Conservation (phyloP, 2,329 filamentous ascomycete species). For the Hymenoscyphus occultus region DNA sequence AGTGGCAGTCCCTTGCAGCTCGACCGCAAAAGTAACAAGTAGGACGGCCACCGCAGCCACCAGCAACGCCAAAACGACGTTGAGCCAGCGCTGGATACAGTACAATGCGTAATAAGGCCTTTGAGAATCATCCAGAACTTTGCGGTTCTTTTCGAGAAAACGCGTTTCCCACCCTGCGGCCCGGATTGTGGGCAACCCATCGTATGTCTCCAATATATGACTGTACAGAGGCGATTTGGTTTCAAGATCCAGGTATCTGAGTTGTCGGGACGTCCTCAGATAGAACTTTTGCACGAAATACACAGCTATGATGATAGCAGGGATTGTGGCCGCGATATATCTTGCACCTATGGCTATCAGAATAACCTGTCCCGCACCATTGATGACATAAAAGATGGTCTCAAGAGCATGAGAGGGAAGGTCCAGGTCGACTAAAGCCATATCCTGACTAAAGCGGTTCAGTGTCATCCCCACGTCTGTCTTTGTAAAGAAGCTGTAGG, state of each 20-base stretch:
- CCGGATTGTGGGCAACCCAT: conserved; percentile 52
- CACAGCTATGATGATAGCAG: neutral
- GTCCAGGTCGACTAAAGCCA: conserved; percentile 33
- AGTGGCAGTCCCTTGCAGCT: neutral
- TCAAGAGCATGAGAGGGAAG: conserved; percentile 17
- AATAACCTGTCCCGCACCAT: no score
- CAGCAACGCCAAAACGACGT: conserved; percentile 40
- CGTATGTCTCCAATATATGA: conserved; percentile 55
- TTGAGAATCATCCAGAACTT: conserved; percentile 41
- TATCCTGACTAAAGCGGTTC: conserved; percentile 31
- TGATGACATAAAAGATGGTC: no score
- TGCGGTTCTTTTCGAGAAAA: no score
- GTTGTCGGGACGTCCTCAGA: conserved; percentile 3
- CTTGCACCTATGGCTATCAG: no score
- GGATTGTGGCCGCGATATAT: no score
- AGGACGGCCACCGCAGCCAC: conserved; percentile 4
- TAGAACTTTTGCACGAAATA: conserved; percentile 8
- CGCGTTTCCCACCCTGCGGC: conserved; percentile 48
- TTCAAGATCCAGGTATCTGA: conserved; percentile 43
- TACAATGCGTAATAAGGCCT: conserved; percentile 55
- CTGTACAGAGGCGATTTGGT: conserved; percentile 58
- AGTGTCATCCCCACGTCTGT: conserved; percentile 26
- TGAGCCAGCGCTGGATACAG: conserved; percentile 55
- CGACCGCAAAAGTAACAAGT: conserved; percentile 8
- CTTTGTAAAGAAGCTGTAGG: conserved; percentile 32